phyloP scores from a whole-genome alignment of 2,329 filamentous ascomycete genomes.

The Thelonectria rubi region DNA sequence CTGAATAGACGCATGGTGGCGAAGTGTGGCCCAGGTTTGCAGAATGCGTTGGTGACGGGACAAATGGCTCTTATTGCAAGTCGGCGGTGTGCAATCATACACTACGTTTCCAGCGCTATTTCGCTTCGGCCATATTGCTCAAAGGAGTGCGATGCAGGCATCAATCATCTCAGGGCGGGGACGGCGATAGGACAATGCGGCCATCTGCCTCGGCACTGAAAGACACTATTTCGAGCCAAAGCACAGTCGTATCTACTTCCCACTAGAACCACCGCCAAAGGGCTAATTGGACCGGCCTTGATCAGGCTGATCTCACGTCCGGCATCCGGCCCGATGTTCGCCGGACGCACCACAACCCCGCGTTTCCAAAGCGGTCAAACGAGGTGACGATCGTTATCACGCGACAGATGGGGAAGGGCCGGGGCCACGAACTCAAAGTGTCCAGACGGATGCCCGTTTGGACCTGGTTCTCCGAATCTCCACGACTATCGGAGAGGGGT shows the following conservation, averaged over 20 bases:
- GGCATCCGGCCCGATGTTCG: background rate
- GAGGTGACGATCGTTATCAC: background rate
- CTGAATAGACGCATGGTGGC: slow-evolving; percentile 8
- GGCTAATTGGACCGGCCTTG: background rate
- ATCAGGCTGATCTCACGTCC: background rate
- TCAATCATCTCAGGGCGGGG: background rate
- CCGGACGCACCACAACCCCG: background rate
- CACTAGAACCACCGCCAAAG: background rate
- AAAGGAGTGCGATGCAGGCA: background rate
- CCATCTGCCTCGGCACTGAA: background rate
- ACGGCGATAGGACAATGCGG: background rate
- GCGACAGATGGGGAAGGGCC: background rate
- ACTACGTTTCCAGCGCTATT: background rate
- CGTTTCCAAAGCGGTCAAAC: background rate
- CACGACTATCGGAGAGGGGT: background rate
- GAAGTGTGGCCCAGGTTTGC: background rate
- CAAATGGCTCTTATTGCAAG: background rate
- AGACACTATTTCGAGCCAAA: background rate
- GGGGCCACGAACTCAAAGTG: background rate
- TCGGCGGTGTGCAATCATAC: background rate
- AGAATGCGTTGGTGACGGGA: background rate
- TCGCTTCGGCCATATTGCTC: background rate
- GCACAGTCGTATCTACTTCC: background rate
- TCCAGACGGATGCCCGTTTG: background rate
- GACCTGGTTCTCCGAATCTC: background rate